Evolutionary conservation across 148 eudicot species (phyloP).

Genomic region (Rhododendron griersonianum): DNA sequence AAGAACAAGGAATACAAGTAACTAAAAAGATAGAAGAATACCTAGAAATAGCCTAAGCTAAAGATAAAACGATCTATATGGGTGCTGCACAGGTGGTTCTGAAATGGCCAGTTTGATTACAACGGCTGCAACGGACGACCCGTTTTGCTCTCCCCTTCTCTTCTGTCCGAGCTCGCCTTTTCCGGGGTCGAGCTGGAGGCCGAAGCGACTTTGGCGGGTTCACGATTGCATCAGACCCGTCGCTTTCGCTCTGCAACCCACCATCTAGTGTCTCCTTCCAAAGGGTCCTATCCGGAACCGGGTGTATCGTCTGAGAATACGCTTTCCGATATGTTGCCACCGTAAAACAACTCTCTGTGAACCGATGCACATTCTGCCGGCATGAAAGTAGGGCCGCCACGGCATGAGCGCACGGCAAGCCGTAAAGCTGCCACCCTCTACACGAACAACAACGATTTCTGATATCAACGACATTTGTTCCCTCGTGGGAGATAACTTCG

Average conservation of each 20-base stretch:
- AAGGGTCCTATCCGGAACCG: conserved; percentile 49
- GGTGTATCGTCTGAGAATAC: conserved; percentile 68
- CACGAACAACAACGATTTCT: conserved; percentile 56
- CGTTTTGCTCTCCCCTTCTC: conserved; percentile 37
- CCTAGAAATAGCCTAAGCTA: not conserved
- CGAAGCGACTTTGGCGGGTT: conserved; percentile 55
- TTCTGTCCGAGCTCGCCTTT: conserved; percentile 38
- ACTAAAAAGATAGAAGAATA: not conserved
- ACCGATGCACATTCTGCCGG: conserved; percentile 64
- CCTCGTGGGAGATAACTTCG: conserved; percentile 60
- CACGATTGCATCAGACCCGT: not conserved
- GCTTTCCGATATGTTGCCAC: conserved; percentile 59
- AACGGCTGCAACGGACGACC: conserved; percentile 73
- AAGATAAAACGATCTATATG: conserved; percentile 24
- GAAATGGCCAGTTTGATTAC: conserved; percentile 77
- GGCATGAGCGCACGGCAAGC: conserved; percentile 74
- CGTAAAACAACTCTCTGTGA: conserved; percentile 64
- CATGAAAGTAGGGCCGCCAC: conserved; percentile 72
- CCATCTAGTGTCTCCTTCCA: conserved; percentile 33
- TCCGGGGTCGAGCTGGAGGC: conserved; percentile 45
- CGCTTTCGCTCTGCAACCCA: not conserved
- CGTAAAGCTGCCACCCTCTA: conserved; percentile 63
- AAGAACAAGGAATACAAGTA: not conserved
- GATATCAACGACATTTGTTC: conserved; percentile 58
- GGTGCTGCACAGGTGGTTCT: conserved; percentile 74